Evolutionary conservation across 306 rosid genomes (phyloP), one percentile per base, ranked within the genome.

Genomic region (Corylus heterophylla): DNA sequence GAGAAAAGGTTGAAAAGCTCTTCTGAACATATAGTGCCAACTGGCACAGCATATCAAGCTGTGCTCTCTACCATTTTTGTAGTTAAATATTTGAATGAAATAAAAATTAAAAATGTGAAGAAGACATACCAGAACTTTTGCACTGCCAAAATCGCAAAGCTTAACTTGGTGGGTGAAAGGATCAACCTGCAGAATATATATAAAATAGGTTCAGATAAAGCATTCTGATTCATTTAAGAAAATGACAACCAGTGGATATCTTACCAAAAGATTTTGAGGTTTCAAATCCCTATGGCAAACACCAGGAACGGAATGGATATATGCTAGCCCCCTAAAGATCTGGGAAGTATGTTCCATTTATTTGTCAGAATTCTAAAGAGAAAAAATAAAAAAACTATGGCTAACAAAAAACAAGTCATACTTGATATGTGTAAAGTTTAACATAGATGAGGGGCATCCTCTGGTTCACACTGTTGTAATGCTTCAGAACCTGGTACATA

Each of bases 81-180:
- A 58, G 72, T 31, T 54, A 61, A 55, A 58, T 67, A 63, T 3
- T 22, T 56, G 37, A 52, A 61, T 7, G 12, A 74, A 77, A 45
- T 52, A 64, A 58, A 72, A 71, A 70, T 16, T 64, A 54, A 54
- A 51, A 29, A 74, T 64, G 56, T 72, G 14, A 49, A 51, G 20
- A 85, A 25, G 73, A 78, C 77, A 75, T 92, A 94, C 98, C 90
- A 94, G 80, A 78, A 91, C 89, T 90, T 95, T 95, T 54, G 98
- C 98, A 82, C 98, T 92, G 81, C 98, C 98, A 51, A 92, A 92
- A 79, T 95, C 98, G 50, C 97, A 92, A 74, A 95, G 97, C 88
- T 92, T 95, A 63, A 95, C 97, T 83, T 92, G 94, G 83, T 95
- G 98, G 72, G 98, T 91, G 69, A 91, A 90, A 77, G 94, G 97